Percentiles rank a stretch among this genome's conserved stretches.
phyloP scores from a whole-genome alignment of 306 rosid species.

The Acacia confusa region DNA sequence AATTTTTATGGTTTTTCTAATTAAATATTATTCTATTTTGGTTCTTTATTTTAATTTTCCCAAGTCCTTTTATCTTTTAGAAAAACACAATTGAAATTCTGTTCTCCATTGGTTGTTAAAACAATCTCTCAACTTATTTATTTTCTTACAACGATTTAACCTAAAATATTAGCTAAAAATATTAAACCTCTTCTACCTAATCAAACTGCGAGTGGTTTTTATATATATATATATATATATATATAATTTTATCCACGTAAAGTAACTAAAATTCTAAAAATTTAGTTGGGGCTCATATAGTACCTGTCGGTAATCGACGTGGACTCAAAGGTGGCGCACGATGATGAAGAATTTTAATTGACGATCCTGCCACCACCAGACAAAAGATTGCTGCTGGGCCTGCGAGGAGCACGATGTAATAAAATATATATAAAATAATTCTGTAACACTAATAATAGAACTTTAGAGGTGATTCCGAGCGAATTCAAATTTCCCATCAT shows the following conservation, averaged over 20 bases:
- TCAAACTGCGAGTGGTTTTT: neutral
- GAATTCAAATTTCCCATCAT: conserved; percentile 12
- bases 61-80: neutral
- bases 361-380: neutral
- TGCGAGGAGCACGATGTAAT: neutral
- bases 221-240: too few relatives aligned
- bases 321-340: conserved; percentile 41
- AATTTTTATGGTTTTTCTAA: too few relatives aligned
- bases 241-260: neutral
- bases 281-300: neutral
- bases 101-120: neutral
- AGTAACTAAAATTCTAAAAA: neutral
- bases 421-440: neutral
- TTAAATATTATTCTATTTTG: too few relatives aligned
- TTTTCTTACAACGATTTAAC: neutral
- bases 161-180: neutral
- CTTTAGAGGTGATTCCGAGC: neutral
- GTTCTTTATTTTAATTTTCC: too few relatives aligned
- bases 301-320: neutral
- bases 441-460: neutral
- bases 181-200: neutral
- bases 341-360: neutral
- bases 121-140: neutral
- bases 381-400: neutral
- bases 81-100: neutral